These are phyloP conservation scores for Acarospora socialis DNA, from an alignment of 2,329 filamentous ascomycete species.

Conservation along the genomic window DNA sequence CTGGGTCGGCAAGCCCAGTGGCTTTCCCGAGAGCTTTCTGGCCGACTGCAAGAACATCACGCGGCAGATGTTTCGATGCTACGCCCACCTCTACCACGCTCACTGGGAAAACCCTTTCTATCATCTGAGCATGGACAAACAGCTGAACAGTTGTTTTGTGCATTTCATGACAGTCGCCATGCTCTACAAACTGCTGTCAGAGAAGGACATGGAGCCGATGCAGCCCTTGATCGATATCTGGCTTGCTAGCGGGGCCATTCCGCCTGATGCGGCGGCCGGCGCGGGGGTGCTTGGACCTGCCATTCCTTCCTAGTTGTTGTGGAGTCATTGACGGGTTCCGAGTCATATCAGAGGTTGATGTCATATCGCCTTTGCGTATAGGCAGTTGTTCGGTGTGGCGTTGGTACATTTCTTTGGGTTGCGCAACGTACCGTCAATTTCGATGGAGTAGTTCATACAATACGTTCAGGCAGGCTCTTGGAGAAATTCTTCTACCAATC, in stretches of 20 bases:
- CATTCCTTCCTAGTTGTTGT: conserved; percentile 18
- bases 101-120: conserved; percentile 80
- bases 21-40: conserved; percentile 82
- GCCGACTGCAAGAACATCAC: conserved; percentile 87
- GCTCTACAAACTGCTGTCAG: conserved; percentile 68
- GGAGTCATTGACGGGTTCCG: too few relatives aligned
- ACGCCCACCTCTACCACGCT: conserved; percentile 94
- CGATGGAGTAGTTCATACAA: too few relatives aligned
- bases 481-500: too few relatives aligned
- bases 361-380: too few relatives aligned
- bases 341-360: too few relatives aligned
- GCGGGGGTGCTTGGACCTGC: conserved; percentile 18
- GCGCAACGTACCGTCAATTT: too few relatives aligned
- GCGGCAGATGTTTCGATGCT: conserved; percentile 97
- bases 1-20: conserved; percentile 84
- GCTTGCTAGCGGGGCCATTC: conserved; percentile 77
- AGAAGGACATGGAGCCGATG: conserved; percentile 90
- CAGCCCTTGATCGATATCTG: conserved; percentile 86
- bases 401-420: too few relatives aligned
- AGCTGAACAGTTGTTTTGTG: conserved; percentile 76
- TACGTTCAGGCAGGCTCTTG: too few relatives aligned
- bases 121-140: conserved; percentile 58
- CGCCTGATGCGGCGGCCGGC: conserved; percentile 45
- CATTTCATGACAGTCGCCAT: conserved; percentile 72
- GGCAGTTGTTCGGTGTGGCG: too few relatives aligned